A percentile compares a stretch with the other conserved stretches of the same genome.
These are phyloP conservation scores for Carex arenaria DNA, from an alignment of 202 grass and related monocot species.

Conservation along the genomic window DNA sequence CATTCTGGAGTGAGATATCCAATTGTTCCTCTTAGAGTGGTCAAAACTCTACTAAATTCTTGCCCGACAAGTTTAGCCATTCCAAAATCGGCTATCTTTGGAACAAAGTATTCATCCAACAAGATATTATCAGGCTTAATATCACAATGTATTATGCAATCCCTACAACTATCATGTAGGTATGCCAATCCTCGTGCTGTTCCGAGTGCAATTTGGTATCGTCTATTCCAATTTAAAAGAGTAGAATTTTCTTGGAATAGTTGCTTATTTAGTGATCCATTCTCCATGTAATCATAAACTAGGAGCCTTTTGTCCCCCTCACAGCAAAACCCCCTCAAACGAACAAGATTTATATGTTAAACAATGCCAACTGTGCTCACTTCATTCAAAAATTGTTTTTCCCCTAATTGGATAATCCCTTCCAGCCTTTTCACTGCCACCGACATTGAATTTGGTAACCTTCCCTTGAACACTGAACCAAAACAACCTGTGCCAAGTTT, in stretches of 20 bases:
- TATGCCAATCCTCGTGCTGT: slow-evolving; percentile 56
- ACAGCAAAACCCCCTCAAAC: slow-evolving; percentile 53
- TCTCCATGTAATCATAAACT: slow-evolving; percentile 66
- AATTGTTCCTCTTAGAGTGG: slow-evolving; percentile 52
- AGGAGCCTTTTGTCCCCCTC: slow-evolving; percentile 43
- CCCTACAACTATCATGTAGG: slow-evolving; percentile 70
- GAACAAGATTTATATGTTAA: slow-evolving; percentile 68
- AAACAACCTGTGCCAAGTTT: slow-evolving; percentile 59
- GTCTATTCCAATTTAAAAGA: slow-evolving; percentile 40
- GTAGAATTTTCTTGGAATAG: slow-evolving; percentile 28
- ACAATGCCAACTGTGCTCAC: slow-evolving; percentile 62
- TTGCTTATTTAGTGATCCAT: slow-evolving; percentile 50
- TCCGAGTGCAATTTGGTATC: slow-evolving; percentile 40
- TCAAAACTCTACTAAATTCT: slow-evolving; percentile 72
- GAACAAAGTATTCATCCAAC: slow-evolving; percentile 33
- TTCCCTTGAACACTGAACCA: slow-evolving; percentile 54
- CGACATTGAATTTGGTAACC: slow-evolving; percentile 30
- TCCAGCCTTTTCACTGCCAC: slow-evolving; percentile 71
- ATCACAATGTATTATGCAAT: slow-evolving; percentile 84
- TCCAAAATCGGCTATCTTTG: slow-evolving; percentile 74
- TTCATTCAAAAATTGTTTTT: slow-evolving; percentile 66
- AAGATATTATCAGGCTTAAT: slow-evolving; percentile 83
- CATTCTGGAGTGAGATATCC: slow-evolving; percentile 66
- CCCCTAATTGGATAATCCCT: slow-evolving; percentile 35
- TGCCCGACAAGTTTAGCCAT: slow-evolving; percentile 77